Base-by-base conservation (phyloP, 257 asterid genomes). In the Nicotiana noctiflora region DNA sequence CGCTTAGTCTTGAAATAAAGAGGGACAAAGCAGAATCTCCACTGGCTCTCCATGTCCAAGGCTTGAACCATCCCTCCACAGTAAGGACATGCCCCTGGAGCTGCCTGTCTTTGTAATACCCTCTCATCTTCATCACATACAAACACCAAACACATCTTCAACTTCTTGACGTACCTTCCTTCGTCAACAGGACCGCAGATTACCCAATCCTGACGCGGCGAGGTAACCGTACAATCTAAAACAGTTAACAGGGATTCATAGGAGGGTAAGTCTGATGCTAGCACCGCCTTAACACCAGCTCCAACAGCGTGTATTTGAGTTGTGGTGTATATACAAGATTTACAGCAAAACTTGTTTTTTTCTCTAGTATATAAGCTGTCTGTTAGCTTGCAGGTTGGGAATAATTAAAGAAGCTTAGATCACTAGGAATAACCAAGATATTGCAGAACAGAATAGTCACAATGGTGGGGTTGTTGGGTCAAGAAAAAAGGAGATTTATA, bases 41-140 rank as follows among this genome's bases (percentile, higher is more conserved):
- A 94, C 37, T 90, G 84, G 76, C 93, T 94, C 90, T 93, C 93
- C 23, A 88, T 91, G 76, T 94, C 98, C 92, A 90, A 56, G 82
- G 98, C 98, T 86, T 94, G 98, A 82, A 94, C 88, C 93, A 87
- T 79, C 5, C 98, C 97, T 19, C 98, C 98, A 76, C 98, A 93
- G 82, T 92, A 93, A 0, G 98, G 98, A 51, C 98, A 93, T 18
- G 93, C 88, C 4, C 98, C 98, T 19, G 92, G 89, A 25, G 98
- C 98, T 70, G 85, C 82, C 82, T 90, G 95, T 84, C 98, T 81
- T 9, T 93, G 95, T 79, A 88, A 49, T 79, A 91, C 97, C 86
- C 88, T 84, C 91, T 93, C 95, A 14, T 93, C 97, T 83, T 92
- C 94, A 81, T 94, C 98, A 82, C 98, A 94, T 19, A 93, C 97